A percentile compares a stretch with the other conserved stretches of the same genome.
These are phyloP conservation scores for Naganishia cerealis DNA, from an alignment of 1,284 basidiomycete species.

Conservation along the genomic window DNA sequence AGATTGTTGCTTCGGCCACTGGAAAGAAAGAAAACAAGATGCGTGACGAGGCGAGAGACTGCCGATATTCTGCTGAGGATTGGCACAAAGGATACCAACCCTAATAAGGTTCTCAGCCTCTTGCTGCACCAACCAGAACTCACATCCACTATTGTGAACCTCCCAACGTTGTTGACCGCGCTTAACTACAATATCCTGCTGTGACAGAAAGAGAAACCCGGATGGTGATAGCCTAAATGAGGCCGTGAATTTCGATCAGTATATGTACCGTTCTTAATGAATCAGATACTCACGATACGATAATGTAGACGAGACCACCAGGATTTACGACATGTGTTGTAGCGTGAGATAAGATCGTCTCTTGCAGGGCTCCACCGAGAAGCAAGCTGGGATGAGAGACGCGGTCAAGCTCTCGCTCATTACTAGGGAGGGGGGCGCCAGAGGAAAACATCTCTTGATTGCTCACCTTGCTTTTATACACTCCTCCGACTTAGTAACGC, in stretches of 20 bases:
- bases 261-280: too few relatives aligned
- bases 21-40: too few relatives aligned
- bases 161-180: too few relatives aligned
- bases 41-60: too few relatives aligned
- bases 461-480: not conserved
- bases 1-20: too few relatives aligned
- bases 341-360: not conserved
- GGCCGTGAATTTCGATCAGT: not conserved
- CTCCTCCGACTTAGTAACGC: not conserved
- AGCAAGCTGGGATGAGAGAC: not conserved
- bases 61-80: too few relatives aligned
- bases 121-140: too few relatives aligned
- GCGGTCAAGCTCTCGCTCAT: not conserved
- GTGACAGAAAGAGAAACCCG: not conserved
- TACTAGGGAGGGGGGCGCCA: not conserved
- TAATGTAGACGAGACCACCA: not conserved
- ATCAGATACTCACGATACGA: not conserved
- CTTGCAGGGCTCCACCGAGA: not conserved
- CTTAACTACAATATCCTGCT: too few relatives aligned
- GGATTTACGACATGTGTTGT: not conserved
- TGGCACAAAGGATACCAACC: too few relatives aligned
- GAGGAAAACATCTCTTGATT: not conserved
- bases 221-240: not conserved
- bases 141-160: too few relatives aligned
- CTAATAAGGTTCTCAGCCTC: too few relatives aligned